phyloP scores from a whole-genome alignment of 2,329 filamentous ascomycete species.

The Talaromyces atroroseus region DNA sequence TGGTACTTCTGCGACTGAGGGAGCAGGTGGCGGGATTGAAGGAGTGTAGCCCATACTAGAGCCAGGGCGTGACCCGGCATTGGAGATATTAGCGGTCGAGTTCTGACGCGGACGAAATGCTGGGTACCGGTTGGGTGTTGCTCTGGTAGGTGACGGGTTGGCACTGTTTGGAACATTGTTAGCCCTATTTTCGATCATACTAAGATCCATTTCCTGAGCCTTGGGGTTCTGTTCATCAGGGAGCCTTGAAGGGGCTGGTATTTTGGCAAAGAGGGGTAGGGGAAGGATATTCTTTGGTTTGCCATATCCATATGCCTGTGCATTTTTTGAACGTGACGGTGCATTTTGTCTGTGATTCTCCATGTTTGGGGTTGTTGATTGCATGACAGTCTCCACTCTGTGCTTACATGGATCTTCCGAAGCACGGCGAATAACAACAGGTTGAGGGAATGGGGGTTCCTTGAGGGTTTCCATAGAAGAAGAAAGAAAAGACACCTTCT shows the following conservation, averaged over 20 bases:
- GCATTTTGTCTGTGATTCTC: not conserved
- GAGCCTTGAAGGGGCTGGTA: slow-evolving; percentile 5
- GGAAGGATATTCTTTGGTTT: not conserved
- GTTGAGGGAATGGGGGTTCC: slow-evolving; percentile 10
- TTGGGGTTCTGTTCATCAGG: not conserved
- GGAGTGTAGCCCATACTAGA: slow-evolving; percentile 40
- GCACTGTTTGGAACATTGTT: slow-evolving; percentile 10
- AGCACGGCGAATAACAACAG: slow-evolving; percentile 7
- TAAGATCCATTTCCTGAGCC: slow-evolving; percentile 10
- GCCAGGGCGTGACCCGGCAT: slow-evolving; percentile 33
- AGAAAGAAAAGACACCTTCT: slow-evolving; percentile 12
- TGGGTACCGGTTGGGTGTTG: slow-evolving; percentile 19
- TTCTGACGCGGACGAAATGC: slow-evolving; percentile 26
- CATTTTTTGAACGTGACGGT: not conserved
- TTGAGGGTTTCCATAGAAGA: slow-evolving; percentile 16
- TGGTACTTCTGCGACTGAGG: slow-evolving; percentile 28
- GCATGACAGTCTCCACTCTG: slow-evolving; percentile 7
- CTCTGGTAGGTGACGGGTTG: slow-evolving; percentile 13
- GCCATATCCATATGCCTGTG: not conserved
- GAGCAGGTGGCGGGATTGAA: slow-evolving; percentile 36
- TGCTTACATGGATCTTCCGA: slow-evolving; percentile 15
- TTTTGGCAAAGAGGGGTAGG: not conserved
- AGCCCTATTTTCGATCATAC: slow-evolving; percentile 12
- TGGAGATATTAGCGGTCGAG: slow-evolving; percentile 23
- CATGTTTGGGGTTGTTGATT: not conserved